Percentiles rank a stretch among this genome's conserved stretches.
These are phyloP conservation scores for Cordyceps cateniannulata DNA, from an alignment of 2,329 filamentous ascomycete genomes.

Conservation along the genomic window DNA sequence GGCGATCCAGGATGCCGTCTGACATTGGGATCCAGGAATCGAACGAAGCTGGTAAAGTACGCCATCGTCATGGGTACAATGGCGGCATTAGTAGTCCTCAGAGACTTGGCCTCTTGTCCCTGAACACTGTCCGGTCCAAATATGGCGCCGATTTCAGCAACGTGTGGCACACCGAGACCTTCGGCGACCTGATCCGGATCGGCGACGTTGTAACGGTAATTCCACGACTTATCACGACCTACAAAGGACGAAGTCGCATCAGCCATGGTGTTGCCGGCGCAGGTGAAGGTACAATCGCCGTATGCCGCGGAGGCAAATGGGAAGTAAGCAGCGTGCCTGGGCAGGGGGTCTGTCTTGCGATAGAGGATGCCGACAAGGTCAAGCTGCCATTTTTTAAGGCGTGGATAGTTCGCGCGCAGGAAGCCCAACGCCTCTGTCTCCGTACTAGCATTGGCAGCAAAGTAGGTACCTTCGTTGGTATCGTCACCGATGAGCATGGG, in stretches of 20 bases:
- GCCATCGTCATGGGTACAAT: constrained; percentile 41
- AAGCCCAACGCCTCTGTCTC: constrained; percentile 31
- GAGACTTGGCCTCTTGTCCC: constrained; percentile 27
- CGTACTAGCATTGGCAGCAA: constrained; percentile 32
- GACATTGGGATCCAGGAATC: constrained; percentile 37
- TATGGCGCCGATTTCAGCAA: constrained; percentile 41
- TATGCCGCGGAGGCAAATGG: constrained; percentile 35
- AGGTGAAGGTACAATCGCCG: constrained; percentile 40
- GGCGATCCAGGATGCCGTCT: constrained; percentile 28
- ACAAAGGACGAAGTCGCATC: constrained; percentile 12
- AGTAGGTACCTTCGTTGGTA: constrained; percentile 37
- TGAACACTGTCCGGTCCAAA: constrained; percentile 34
- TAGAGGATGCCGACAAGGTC: constrained; percentile 32
- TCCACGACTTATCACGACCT: constrained; percentile 28
- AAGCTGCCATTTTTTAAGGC: constrained; percentile 30
- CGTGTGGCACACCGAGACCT: constrained; percentile 43
- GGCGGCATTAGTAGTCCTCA: constrained; percentile 36
- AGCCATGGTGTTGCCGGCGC: constrained; percentile 32
- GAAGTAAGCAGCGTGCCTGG: constrained; percentile 37
- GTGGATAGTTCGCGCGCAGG: constrained; percentile 41
- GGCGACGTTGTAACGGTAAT: constrained; percentile 44
- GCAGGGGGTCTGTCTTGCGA: constrained; percentile 27
- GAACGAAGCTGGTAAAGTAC: constrained; percentile 45
- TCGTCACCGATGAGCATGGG: constrained; percentile 31
- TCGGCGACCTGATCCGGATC: constrained; percentile 28